These are phyloP conservation scores for Wickerhamiella lipophila DNA, from an alignment of 805 yeast species.

Conservation along the genomic window DNA sequence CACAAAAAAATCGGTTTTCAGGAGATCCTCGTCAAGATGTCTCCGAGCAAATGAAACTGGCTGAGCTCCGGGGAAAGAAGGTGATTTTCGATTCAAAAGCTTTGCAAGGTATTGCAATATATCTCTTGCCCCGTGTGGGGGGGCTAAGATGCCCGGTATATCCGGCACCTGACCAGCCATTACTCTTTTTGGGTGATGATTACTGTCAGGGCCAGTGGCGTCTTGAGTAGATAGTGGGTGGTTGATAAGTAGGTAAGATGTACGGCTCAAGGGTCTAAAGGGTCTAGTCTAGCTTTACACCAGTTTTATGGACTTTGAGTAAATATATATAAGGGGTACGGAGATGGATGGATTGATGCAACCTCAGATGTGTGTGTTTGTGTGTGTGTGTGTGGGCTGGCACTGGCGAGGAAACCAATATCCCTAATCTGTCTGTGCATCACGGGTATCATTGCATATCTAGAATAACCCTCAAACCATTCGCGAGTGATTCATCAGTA, in stretches of 20 bases:
- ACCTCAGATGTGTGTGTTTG: no score
- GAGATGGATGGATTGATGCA: no score
- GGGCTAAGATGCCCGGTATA: conserved; percentile 74
- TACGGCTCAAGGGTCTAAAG: no score
- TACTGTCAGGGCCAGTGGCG: neutral
- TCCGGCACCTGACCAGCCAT: conserved; percentile 48
- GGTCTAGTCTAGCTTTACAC: no score
- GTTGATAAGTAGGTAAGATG: neutral
- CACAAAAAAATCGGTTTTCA: conserved; percentile 70
- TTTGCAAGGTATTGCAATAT: conserved; percentile 56
- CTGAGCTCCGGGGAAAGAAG: conserved; percentile 73
- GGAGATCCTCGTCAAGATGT: conserved; percentile 52
- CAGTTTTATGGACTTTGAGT: no score
- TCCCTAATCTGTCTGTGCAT: no score
- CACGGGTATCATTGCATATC: neutral
- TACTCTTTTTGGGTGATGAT: neutral
- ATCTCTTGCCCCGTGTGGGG: conserved; percentile 55
- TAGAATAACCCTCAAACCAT: conserved; percentile 4
- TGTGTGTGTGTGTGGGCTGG: no score
- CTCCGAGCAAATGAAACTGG: conserved; percentile 78
- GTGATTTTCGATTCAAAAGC: conserved; percentile 43
- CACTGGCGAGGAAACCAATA: no score
- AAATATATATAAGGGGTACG: no score
- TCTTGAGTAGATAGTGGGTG: neutral
- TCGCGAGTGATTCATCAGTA: conserved; percentile 41